These are phyloP conservation scores for Populus hybrid DNA, from an alignment of 441 rosid genomes.

Conservation along the genomic window DNA sequence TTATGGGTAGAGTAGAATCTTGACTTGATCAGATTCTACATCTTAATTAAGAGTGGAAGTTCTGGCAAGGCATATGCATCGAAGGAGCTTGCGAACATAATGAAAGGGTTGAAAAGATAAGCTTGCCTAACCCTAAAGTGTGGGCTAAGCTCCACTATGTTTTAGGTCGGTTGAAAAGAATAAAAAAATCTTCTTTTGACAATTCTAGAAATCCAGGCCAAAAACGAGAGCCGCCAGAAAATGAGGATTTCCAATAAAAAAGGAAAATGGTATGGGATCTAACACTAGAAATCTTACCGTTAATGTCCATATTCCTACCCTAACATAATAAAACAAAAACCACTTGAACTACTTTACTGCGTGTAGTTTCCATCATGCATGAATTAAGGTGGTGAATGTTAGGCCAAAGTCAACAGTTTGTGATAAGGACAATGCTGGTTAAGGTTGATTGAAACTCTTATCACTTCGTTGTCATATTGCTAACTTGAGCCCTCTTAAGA, in stretches of 20 bases:
- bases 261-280: not conserved
- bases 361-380: not conserved
- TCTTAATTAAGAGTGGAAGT: not conserved
- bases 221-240: not conserved
- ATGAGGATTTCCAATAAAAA: not conserved
- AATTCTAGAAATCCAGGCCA: not conserved
- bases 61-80: not conserved
- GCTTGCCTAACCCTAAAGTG: not conserved
- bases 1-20: not conserved
- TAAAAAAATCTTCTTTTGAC: not conserved
- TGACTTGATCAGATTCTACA: not conserved
- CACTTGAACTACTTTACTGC: not conserved
- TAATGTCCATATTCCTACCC: not conserved
- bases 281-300: not conserved
- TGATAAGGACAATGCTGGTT: not conserved
- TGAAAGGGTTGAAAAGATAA: not conserved
- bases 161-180: not conserved
- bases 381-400: not conserved
- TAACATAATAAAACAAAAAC: not conserved
- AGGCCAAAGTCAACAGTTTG: slow-evolving; percentile 1
- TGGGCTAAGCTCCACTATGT: not conserved
- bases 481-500: not conserved
- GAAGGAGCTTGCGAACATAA: not conserved
- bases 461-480: not conserved
- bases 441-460: too few relatives aligned